These are phyloP conservation scores for Diaporthe velutina DNA, from an alignment of 2,329 filamentous ascomycete species.

Conservation along the genomic window DNA sequence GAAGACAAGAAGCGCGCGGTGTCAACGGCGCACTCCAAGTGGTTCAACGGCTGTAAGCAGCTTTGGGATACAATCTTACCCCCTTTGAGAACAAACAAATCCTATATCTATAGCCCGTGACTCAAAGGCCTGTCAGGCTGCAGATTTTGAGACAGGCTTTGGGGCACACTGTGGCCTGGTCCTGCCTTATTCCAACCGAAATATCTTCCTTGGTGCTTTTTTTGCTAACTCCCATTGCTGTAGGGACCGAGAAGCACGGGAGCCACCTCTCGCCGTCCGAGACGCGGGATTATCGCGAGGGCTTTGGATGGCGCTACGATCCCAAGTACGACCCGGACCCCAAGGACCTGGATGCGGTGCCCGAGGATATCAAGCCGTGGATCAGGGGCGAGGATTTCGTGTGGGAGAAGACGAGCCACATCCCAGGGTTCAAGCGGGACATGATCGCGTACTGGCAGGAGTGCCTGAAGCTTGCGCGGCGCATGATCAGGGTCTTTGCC, in stretches of 20 bases:
- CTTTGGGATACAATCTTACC: no score
- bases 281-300: constrained; percentile 48
- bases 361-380: constrained; percentile 31
- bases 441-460: constrained; percentile 43
- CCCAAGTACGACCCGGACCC: constrained; percentile 56
- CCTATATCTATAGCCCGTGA: no score
- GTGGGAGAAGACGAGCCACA: constrained; percentile 44
- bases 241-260: constrained; percentile 41
- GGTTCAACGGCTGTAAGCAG: constrained; percentile 57
- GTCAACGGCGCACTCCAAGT: constrained; percentile 46
- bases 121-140: no score
- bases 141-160: no score
- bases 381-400: constrained; percentile 42
- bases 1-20: constrained; percentile 46
- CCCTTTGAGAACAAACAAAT: no score
- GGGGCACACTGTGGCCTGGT: no score
- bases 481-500: constrained; percentile 44
- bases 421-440: constrained; percentile 42
- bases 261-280: constrained; percentile 48
- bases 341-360: constrained; percentile 46
- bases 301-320: constrained; percentile 53
- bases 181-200: no score
- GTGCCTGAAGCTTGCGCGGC: constrained; percentile 44
- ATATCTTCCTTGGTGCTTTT: no score
- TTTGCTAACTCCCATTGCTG: no score